Conservation (phyloP, 1,139 yeast species). For the Pichia inconspicua region DNA sequence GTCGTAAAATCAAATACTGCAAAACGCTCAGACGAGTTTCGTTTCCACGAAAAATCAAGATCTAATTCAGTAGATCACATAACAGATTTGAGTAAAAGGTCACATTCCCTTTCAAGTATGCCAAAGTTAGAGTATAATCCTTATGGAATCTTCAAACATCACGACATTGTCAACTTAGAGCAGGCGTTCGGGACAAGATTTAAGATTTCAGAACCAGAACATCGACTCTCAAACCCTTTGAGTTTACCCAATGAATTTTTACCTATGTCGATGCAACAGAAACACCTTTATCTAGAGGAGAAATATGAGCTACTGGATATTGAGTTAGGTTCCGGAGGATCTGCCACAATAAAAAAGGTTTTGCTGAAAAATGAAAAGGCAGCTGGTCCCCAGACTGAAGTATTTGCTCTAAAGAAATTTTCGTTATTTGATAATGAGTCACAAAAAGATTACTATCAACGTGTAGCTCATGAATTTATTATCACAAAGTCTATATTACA, state of each 20-base stretch:
- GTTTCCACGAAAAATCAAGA: background rate
- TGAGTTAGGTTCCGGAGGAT: conserved; percentile 64
- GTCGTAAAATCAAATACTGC: background rate
- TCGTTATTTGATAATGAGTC: conserved; percentile 52
- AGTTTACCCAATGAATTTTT: conserved; percentile 56
- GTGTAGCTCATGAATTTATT: conserved; percentile 58
- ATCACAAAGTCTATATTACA: conserved; percentile 46
- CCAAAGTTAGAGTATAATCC: conserved; percentile 23
- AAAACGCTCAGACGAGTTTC: background rate
- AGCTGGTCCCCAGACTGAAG: conserved; percentile 21
- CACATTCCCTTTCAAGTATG: background rate
- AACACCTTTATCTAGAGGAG: conserved; percentile 15
- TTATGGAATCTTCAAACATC: conserved; percentile 22
- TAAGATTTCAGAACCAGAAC: conserved; percentile 25
- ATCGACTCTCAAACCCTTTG: conserved; percentile 49
- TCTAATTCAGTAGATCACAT: background rate
- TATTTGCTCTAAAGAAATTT: conserved; percentile 59
- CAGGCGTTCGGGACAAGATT: conserved; percentile 11
- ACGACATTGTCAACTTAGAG: conserved; percentile 9
- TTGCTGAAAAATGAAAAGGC: conserved; percentile 3
- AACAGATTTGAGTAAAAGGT: background rate
- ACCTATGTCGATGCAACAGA: conserved; percentile 37
- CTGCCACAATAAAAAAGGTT: conserved; percentile 44
- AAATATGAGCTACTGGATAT: conserved; percentile 30
- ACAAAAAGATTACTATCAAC: conserved; percentile 48